Evolutionary conservation across 2,329 filamentous ascomycete species (phyloP).

Genomic region (Fonsecaea nubica): DNA sequence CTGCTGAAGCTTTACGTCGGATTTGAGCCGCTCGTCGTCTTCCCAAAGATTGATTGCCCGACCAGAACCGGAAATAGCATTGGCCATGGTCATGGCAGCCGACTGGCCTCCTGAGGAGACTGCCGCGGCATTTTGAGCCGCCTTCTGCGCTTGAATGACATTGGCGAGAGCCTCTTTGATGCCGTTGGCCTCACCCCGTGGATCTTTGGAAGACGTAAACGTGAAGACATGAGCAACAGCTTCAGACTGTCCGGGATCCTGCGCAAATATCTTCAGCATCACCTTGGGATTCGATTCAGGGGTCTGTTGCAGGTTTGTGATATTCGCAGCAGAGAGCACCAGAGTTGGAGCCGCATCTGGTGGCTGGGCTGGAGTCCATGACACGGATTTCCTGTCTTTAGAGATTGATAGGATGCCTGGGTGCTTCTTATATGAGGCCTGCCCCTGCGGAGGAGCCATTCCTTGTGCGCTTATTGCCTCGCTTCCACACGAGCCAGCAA

Average conservation of each 20-base stretch:
- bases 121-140: slow-evolving; percentile 49
- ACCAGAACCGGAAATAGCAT: slow-evolving; percentile 62
- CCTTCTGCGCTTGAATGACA: slow-evolving; percentile 74
- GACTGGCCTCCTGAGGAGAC: slow-evolving; percentile 55
- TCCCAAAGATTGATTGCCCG: slow-evolving; percentile 69
- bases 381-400: slow-evolving; percentile 73
- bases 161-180: slow-evolving; percentile 82
- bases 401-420: slow-evolving; percentile 82
- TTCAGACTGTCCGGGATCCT: slow-evolving; percentile 64
- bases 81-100: slow-evolving; percentile 78
- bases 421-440: slow-evolving; percentile 90
- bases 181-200: slow-evolving; percentile 81
- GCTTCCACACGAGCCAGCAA: background rate
- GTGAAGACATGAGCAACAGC: slow-evolving; percentile 81
- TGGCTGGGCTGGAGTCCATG: slow-evolving; percentile 76
- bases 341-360: slow-evolving; percentile 68
- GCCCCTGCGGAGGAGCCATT: slow-evolving; percentile 69
- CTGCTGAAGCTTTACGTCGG: slow-evolving; percentile 82
- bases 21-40: slow-evolving; percentile 78
- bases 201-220: slow-evolving; percentile 78
- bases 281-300: slow-evolving; percentile 87
- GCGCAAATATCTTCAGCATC: slow-evolving; percentile 89
- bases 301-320: slow-evolving; percentile 94
- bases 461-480: background rate
- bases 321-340: slow-evolving; percentile 73